Evolutionary conservation across 805 yeast genomes (phyloP).

Genomic region (Wickerhamomyces chaumierensis): DNA sequence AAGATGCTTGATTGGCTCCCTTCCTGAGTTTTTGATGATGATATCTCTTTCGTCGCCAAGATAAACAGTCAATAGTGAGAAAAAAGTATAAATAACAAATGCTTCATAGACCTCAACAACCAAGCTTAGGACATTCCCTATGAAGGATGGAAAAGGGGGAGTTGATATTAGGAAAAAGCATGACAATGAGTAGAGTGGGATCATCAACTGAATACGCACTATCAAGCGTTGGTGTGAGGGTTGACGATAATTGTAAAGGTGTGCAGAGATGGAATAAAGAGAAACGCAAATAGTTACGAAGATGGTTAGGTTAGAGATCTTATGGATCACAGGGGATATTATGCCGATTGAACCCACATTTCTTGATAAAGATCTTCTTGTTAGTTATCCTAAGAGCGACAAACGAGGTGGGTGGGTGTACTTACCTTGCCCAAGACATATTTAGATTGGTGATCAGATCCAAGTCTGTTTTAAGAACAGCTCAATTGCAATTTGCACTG

Average conservation of each 20-base stretch:
- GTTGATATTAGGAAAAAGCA: constrained; percentile 48
- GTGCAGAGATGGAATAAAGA: constrained; percentile 34
- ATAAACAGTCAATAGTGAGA: constrained; percentile 67
- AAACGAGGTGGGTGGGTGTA: too few relatives aligned
- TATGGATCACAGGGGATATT: too few relatives aligned
- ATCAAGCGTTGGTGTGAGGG: constrained; percentile 82
- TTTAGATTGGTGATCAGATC: too few relatives aligned
- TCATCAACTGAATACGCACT: constrained; percentile 69
- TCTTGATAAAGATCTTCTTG: too few relatives aligned
- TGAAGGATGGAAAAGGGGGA: constrained; percentile 30
- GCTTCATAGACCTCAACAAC: constrained; percentile 89
- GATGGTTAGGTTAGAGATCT: not conserved
- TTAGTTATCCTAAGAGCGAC: too few relatives aligned
- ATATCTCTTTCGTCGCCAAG: constrained; percentile 90
- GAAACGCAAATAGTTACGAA: constrained; percentile 29
- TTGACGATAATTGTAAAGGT: constrained; percentile 66
- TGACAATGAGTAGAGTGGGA: constrained; percentile 69
- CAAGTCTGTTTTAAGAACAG: too few relatives aligned
- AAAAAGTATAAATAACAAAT: constrained; percentile 88
- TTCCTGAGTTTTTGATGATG: constrained; percentile 57
- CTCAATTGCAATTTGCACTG: too few relatives aligned
- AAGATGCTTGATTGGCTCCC: constrained; percentile 59
- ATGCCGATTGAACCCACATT: too few relatives aligned
- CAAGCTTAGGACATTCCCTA: constrained; percentile 41
- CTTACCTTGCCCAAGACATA: too few relatives aligned